These are phyloP conservation scores for Diaporthe citrichinensis DNA, from an alignment of 2,329 filamentous ascomycete species.

Conservation along the genomic window DNA sequence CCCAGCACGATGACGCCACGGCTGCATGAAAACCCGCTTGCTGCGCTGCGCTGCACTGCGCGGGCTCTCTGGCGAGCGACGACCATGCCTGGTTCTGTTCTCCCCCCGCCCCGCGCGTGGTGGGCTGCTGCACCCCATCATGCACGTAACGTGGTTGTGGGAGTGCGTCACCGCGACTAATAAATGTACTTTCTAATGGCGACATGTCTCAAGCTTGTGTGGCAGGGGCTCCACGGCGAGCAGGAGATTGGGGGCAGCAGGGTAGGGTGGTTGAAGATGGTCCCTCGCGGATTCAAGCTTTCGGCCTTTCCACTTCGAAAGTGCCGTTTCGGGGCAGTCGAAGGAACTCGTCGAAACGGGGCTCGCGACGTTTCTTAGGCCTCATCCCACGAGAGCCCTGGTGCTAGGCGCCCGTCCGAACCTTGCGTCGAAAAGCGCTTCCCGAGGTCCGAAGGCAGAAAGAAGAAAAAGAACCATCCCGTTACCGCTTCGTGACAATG, in stretches of 20 bases:
- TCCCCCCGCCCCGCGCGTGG: not conserved
- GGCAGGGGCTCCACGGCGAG: slow-evolving; percentile 4
- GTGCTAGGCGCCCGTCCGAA: slow-evolving; percentile 16
- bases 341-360: not conserved
- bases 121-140: slow-evolving; percentile 25
- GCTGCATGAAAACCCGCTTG: slow-evolving; percentile 29
- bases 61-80: not conserved
- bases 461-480: not conserved
- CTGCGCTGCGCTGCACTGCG: slow-evolving; percentile 13
- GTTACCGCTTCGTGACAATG: slow-evolving; percentile 7
- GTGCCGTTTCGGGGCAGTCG: slow-evolving; percentile 19
- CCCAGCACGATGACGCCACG: slow-evolving; percentile 34
- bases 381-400: not conserved
- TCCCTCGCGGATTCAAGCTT: slow-evolving; percentile 7
- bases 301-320: slow-evolving; percentile 1
- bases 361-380: not conserved
- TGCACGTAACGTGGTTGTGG: slow-evolving; percentile 30
- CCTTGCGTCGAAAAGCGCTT: not conserved
- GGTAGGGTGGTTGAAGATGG: not conserved
- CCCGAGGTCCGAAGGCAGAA: slow-evolving; percentile 11
- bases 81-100: not conserved
- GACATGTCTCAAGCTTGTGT: slow-evolving; percentile 19
- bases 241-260: not conserved
- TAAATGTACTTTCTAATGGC: not conserved
- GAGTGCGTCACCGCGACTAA: not conserved